phyloP scores from a whole-genome alignment of 805 yeast species.

The Ogataea pilisensis region DNA sequence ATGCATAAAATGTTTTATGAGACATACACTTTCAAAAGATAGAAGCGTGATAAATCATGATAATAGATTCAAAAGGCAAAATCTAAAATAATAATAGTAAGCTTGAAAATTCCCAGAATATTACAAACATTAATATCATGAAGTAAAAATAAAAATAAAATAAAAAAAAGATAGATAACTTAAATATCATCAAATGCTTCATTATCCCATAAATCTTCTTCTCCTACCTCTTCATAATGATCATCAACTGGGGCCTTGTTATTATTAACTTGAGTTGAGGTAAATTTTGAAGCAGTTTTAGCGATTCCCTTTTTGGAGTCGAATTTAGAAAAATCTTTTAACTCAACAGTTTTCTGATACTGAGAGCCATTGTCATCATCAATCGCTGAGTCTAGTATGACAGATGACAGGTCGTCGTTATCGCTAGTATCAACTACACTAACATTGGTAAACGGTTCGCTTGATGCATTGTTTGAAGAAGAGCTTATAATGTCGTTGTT shows the following conservation, averaged over 20 bases:
- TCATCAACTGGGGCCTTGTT: background rate
- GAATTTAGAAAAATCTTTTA: slow-evolving; percentile 6
- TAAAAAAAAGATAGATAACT: background rate
- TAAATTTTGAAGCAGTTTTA: background rate
- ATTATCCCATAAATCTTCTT: background rate
- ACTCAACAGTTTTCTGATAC: slow-evolving; percentile 2
- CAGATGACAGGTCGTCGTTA: background rate
- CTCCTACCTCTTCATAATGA: background rate
- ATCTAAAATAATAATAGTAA: background rate
- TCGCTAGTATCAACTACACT: slow-evolving; percentile 5
- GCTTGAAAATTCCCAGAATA: no score
- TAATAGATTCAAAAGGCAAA: no score
- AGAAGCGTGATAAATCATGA: no score
- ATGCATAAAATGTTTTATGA: no score
- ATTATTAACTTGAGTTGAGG: background rate
- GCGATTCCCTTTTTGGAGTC: no score
- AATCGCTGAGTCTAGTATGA: slow-evolving; percentile 2
- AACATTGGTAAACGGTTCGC: slow-evolving; percentile 14
- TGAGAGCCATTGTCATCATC: slow-evolving; percentile 2
- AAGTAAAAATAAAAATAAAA: background rate
- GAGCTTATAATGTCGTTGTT: background rate
- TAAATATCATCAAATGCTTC: background rate
- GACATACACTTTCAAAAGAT: no score
- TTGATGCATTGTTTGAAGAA: background rate
- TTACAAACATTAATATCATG: background rate